Evolutionary conservation across 106 monocot genomes (phyloP).

Genomic region (Narthecium ossifragum): DNA sequence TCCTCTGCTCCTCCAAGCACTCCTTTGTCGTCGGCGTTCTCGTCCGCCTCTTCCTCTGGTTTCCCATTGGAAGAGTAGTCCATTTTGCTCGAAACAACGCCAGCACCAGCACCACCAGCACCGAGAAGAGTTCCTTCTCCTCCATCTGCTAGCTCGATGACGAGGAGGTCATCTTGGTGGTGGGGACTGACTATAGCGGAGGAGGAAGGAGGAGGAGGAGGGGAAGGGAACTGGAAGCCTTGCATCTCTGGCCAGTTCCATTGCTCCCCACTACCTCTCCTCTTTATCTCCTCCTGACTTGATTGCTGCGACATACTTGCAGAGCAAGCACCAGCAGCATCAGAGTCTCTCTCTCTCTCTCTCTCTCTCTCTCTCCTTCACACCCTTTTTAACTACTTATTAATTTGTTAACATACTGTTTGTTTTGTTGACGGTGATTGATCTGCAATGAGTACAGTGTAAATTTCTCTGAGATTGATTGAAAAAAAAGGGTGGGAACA

Average conservation of each 20-base stretch:
- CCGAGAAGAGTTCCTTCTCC: neutral
- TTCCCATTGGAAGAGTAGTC: slow-evolving; percentile 1
- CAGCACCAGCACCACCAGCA: neutral
- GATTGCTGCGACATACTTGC: neutral
- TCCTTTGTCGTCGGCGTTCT: too few species aligned
- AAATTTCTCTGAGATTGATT: neutral
- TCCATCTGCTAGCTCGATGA: neutral
- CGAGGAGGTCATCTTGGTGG: neutral
- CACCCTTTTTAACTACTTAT: neutral
- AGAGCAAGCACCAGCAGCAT: neutral
- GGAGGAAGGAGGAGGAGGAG: neutral
- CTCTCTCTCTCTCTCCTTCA: slow-evolving; percentile 5
- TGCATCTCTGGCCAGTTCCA: slow-evolving; percentile 56
- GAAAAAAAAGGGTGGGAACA: neutral
- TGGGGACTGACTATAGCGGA: neutral
- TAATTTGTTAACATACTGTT: neutral
- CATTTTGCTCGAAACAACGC: neutral
- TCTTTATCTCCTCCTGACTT: slow-evolving; percentile 11
- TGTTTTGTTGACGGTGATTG: too few species aligned
- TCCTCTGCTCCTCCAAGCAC: neutral
- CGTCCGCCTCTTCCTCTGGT: neutral
- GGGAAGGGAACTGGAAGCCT: slow-evolving; percentile 45
- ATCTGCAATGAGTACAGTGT: neutral
- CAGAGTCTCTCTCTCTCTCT: neutral
- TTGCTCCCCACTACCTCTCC: slow-evolving; percentile 7